These are phyloP conservation scores for Entoloma clypeatum DNA, from an alignment of 1,284 basidiomycete species.

Conservation along the genomic window DNA sequence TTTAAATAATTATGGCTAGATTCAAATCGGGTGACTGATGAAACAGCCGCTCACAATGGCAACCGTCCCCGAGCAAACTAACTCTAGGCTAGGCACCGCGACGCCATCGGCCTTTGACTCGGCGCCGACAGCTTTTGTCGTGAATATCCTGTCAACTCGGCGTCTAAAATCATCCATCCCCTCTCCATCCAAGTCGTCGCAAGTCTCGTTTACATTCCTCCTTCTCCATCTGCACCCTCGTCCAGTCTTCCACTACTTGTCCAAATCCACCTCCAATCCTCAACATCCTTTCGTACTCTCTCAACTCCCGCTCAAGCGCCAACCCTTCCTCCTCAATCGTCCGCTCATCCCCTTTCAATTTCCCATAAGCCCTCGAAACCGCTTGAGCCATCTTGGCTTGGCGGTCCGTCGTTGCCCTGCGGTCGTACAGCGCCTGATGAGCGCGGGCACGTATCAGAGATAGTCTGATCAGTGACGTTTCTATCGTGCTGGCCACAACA, in stretches of 20 bases:
- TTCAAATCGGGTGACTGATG: constrained; percentile 7
- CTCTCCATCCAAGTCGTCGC: constrained; percentile 47
- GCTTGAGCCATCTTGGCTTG: constrained; percentile 29
- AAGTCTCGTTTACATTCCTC: constrained; percentile 48
- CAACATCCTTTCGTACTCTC: constrained; percentile 40
- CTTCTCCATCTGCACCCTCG: constrained; percentile 41
- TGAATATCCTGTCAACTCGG: not conserved
- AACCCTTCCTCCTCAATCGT: constrained; percentile 35
- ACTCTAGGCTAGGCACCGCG: no score
- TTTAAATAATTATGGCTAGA: not conserved
- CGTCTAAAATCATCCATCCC: constrained; percentile 28
- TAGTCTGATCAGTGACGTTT: constrained; percentile 45
- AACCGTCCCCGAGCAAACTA: not conserved
- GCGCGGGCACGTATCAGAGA: constrained; percentile 41
- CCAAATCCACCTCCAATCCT: constrained; percentile 36
- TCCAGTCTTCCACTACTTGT: constrained; percentile 48
- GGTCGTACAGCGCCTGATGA: constrained; percentile 37
- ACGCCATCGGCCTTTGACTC: no score
- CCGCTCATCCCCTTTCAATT: constrained; percentile 34
- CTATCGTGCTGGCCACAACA: constrained; percentile 40
- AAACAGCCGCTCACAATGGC: no score
- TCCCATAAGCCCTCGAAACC: constrained; percentile 30
- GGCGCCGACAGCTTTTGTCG: no score
- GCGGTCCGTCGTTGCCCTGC: constrained; percentile 21
- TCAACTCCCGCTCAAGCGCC: constrained; percentile 37